Base-by-base conservation (phyloP, 306 rosid species). In the Malus orientalis region DNA sequence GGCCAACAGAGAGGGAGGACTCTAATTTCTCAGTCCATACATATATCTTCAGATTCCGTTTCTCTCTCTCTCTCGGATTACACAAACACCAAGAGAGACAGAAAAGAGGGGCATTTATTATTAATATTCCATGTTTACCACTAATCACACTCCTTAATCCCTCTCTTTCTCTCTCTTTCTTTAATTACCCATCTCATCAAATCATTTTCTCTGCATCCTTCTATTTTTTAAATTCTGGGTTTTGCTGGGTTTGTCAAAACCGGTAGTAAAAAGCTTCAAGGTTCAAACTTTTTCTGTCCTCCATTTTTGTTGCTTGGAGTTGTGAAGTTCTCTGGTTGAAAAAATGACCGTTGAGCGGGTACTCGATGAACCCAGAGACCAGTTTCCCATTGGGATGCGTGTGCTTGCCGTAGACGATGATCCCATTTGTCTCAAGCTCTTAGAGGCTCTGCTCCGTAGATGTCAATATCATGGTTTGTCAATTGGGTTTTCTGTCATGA, bases 401-500 rank as follows among this genome's bases (percentile, higher is more conserved):
- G 96, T 96, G 30, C 98, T 96, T 29, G 97, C 97, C 11, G 99
- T 96, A 23, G 99, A 96, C 22, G 99, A 96, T 61, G 96, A 96
- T 70, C 91, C 92, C 70, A 92, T 93, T 33, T 92, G 98, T 68
- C 98, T 92, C 73, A 29, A 81, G 69, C 75, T 96, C 71, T 74
- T 96, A 82, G 97, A 92, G 84, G 87, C 81, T 76, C 82, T 92
- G 25, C 99, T 96, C 55, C 89, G 91, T 68, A 88, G 88, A 78
- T 96, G 99, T 85, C 89, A 89, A 67, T 96, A 96, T 84, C 98
- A 92, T 68, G 99, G 99, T 96, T 54, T 63, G 81, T 53, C 29
- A 78, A 15, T 53, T 84, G 78, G 65, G 81, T 57, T 76, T 74
- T 77, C 62, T 74, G 16, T 25, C 44, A 27, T 14, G 38, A 16